These are phyloP conservation scores for Phytophthora sp. DNA, from an alignment of 352 stramenopile genomes.

Conservation along the genomic window DNA sequence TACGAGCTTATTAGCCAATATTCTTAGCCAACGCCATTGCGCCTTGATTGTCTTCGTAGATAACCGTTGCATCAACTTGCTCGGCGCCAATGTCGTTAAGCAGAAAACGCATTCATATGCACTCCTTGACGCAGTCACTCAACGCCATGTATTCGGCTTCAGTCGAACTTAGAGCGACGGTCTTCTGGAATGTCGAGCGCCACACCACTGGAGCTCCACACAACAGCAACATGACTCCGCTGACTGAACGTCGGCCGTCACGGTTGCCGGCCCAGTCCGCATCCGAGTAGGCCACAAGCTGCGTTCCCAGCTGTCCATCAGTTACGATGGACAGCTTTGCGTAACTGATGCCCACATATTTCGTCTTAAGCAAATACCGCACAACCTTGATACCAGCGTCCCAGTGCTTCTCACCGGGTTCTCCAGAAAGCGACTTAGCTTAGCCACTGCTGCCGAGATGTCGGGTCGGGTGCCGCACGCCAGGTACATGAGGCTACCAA, in stretches of 20 bases:
- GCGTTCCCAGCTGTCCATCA: too few species aligned
- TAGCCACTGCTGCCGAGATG: too few species aligned
- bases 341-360: constrained; percentile 11
- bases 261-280: too few species aligned
- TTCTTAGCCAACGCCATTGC: constrained; percentile 33
- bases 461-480: too few species aligned
- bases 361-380: constrained; percentile 20
- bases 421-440: too few species aligned
- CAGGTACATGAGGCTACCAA: too few species aligned
- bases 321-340: too few species aligned
- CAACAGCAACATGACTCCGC: constrained; percentile 18
- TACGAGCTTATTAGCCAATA: constrained; percentile 13
- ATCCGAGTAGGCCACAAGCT: too few species aligned
- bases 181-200: constrained; percentile 24
- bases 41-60: constrained; percentile 34
- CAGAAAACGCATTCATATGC: constrained; percentile 16
- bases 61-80: constrained; percentile 7
- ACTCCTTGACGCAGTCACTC: constrained; percentile 22
- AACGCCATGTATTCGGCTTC: too few species aligned
- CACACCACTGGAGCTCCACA: constrained; percentile 22
- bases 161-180: too few species aligned
- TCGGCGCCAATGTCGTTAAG: constrained; percentile 9
- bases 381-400: constrained; percentile 16
- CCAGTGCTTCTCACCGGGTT: too few species aligned
- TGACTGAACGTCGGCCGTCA: constrained; percentile 20